phyloP scores from a whole-genome alignment of 148 eudicot genomes.

The Pouteria glomerata region DNA sequence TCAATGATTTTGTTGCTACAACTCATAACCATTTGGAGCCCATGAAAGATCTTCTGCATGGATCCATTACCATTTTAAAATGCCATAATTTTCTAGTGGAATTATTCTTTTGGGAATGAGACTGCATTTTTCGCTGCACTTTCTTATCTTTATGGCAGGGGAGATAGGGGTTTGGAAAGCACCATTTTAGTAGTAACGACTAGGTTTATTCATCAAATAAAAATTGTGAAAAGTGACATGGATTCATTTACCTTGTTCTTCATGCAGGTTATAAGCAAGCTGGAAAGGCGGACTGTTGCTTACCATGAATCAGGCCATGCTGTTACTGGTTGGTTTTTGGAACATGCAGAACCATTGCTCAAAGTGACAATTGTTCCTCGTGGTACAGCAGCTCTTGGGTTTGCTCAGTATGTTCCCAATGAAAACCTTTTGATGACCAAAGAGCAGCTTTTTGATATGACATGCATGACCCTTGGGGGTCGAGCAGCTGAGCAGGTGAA shows the following conservation, averaged over 20 bases:
- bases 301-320: conserved; percentile 99
- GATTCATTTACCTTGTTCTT: background rate
- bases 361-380: conserved; percentile 98
- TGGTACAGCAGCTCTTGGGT: conserved; percentile 95
- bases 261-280: conserved; percentile 84
- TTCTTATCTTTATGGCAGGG: too few relatives aligned
- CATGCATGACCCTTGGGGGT: conserved; percentile 99
- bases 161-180: background rate
- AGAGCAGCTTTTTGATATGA: conserved; percentile 92
- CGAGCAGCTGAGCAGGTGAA: conserved; percentile 96
- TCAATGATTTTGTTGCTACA: background rate
- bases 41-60: background rate
- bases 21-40: background rate
- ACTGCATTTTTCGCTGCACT: too few relatives aligned
- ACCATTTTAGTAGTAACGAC: background rate
- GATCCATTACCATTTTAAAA: background rate
- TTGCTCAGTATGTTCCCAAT: conserved; percentile 94
- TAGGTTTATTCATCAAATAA: background rate
- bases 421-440: conserved; percentile 95
- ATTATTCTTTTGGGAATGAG: background rate
- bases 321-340: conserved; percentile 95
- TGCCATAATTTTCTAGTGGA: background rate
- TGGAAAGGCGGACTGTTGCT: conserved; percentile 87
- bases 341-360: conserved; percentile 89
- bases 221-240: background rate